These are phyloP conservation scores for Pelagomonas calceolata DNA, from an alignment of 108 stramenopile species.

Conservation along the genomic window DNA sequence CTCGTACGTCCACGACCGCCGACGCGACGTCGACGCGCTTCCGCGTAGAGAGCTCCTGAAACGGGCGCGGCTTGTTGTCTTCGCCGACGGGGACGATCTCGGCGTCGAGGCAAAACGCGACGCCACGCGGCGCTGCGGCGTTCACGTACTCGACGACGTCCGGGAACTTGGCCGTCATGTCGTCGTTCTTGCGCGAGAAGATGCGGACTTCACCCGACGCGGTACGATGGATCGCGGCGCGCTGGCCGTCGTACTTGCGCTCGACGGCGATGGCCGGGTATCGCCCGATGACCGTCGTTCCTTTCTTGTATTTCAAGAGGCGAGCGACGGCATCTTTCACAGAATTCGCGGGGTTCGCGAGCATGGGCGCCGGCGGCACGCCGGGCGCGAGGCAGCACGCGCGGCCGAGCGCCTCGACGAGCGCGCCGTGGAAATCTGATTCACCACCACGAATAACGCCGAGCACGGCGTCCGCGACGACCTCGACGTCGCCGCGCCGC, in stretches of 20 bases:
- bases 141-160: constrained; percentile 51
- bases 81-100: constrained; percentile 69
- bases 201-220: constrained; percentile 26
- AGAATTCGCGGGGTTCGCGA: constrained; percentile 49
- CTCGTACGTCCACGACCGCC: not conserved
- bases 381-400: constrained; percentile 39
- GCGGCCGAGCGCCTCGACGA: not conserved
- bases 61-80: constrained; percentile 48
- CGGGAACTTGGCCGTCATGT: constrained; percentile 64
- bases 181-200: constrained; percentile 65
- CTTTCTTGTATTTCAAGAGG: constrained; percentile 1
- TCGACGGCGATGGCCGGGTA: constrained; percentile 37
- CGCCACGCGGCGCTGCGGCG: not conserved
- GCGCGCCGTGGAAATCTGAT: not conserved
- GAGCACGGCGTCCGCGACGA: no score
- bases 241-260: constrained; percentile 81
- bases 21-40: constrained; percentile 24
- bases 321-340: constrained; percentile 37
- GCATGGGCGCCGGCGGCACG: constrained; percentile 49
- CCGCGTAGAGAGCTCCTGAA: constrained; percentile 54
- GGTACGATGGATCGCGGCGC: constrained; percentile 64
- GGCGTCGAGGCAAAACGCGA: constrained; percentile 59
- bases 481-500: not conserved
- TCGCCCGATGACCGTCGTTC: not conserved
- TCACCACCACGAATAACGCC: no score